Conservation (phyloP, 1,284 basidiomycete genomes). For the Puccinia novopanici region DNA sequence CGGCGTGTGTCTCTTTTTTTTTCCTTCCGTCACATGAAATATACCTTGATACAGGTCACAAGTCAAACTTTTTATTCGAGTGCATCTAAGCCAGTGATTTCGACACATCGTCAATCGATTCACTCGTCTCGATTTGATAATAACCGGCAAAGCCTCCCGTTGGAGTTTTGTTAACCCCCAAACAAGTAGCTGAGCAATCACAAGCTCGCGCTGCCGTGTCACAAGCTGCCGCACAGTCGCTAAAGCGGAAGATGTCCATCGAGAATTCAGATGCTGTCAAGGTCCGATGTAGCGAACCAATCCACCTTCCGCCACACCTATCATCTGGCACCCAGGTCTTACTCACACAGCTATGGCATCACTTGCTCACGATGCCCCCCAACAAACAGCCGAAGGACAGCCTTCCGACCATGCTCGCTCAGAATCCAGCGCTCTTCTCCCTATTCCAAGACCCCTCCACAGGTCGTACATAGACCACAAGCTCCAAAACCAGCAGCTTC, state of each 20-base stretch:
- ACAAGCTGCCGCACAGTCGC: neutral
- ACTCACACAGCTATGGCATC: neutral
- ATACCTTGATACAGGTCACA: conserved; percentile 19
- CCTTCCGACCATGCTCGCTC: neutral
- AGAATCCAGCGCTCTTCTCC: conserved; percentile 2
- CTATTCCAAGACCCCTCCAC: neutral
- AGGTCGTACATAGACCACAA: neutral
- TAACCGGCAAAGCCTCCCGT: neutral
- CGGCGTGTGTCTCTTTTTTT: neutral
- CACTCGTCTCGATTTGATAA: neutral
- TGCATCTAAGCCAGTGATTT: neutral
- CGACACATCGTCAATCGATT: neutral
- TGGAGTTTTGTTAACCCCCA: conserved; percentile 21
- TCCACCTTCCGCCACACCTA: neutral
- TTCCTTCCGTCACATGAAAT: neutral
- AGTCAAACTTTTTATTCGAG: conserved; percentile 43
- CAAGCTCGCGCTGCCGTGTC: neutral
- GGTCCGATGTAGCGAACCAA: neutral
- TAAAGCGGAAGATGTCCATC: conserved; percentile 32
- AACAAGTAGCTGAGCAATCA: conserved; percentile 36
- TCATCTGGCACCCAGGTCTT: neutral
- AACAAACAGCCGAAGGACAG: neutral
- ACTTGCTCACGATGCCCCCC: neutral
- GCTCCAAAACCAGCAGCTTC: conserved; percentile 3
- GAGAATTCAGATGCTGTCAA: neutral